Evolutionary conservation across 2,329 filamentous ascomycete genomes (phyloP), one percentile per base, ranked within the genome.

Genomic region (Ramularia collo-cygni): DNA sequence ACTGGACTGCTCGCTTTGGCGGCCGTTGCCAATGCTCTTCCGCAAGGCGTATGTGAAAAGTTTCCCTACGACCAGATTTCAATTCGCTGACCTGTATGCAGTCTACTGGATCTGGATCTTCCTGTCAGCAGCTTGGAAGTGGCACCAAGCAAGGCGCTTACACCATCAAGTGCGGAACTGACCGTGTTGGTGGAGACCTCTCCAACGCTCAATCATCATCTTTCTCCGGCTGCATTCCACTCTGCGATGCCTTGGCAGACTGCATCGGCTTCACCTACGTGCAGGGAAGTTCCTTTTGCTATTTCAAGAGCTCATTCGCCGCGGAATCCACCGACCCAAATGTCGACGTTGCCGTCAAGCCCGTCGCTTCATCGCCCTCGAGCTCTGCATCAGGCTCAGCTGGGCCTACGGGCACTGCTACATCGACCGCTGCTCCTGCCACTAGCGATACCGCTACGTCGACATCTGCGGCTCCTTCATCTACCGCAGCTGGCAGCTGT

Each of bases 161-260:
- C 38, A 42, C 18, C 2, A 16, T 45, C 5, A 31, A 30, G 16
- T 45, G 43, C 31, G 33, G 38, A 16, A 37, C 35, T 33, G 43
- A 45, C 18, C 34, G 31, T 10, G 21, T 30, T 16, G 38, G 38
- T 7, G 38, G 31, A 15, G 43, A 45, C 33, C 38, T 56, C 12
- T 32, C 24, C 27, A 40, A 30, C 13, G 34, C 21, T 7, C 31
- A 24, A 8, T 43, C 43, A n/a, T 29, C 28, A 8, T 43, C 41
- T 4, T 58, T 55, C 40, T 35, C 37, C 6, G 52, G 21, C 10
- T 58, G 55, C 42, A 48, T 54, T 24, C 38, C 42, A 2, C 17
- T 30, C 40, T 57, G 54, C 43, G 52, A 57, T 29, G 16, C 16
- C 4, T 13, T 35, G 10, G 6, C 45, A n/a, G 38, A 31, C 8